A percentile compares a stretch with the other conserved stretches of the same genome.
These are phyloP conservation scores for Styphnolobium japonicum DNA, from an alignment of 306 rosid species.

Conservation along the genomic window DNA sequence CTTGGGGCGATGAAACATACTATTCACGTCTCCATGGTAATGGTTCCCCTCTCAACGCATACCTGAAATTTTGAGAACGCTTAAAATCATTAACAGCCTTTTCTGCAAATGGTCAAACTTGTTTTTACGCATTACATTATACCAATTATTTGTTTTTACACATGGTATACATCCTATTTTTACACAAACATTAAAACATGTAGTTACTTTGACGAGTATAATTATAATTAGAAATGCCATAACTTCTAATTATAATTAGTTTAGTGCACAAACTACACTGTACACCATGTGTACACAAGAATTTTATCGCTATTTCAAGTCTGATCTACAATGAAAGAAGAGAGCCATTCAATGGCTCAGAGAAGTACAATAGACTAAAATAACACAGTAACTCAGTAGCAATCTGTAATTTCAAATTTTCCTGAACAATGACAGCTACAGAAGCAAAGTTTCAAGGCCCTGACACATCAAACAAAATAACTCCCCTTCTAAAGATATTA, in stretches of 20 bases:
- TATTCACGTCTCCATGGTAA: too few relatives aligned
- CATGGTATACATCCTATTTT: neutral
- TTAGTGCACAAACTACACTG: too few relatives aligned
- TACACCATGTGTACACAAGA: neutral
- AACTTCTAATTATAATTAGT: neutral
- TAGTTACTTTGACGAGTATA: neutral
- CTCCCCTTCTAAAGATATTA: conserved; percentile 1
- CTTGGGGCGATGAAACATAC: too few relatives aligned
- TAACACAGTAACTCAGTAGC: neutral
- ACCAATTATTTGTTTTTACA: neutral
- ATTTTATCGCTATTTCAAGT: neutral
- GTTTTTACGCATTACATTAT: too few relatives aligned
- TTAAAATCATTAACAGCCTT: neutral
- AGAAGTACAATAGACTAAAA: neutral
- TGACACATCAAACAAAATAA: conserved; percentile 4
- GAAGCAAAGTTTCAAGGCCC: conserved; percentile 11
- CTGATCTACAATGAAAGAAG: neutral
- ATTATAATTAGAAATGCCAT: neutral
- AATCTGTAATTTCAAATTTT: conserved; percentile 8
- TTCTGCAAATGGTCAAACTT: neutral
- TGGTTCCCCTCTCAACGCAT: too few relatives aligned
- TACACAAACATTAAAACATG: neutral
- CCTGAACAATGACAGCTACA: neutral
- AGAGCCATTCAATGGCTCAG: neutral
- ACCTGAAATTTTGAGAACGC: neutral